Conservation (phyloP, 108 stramenopile species). For the Discostella stelligeroides region DNA sequence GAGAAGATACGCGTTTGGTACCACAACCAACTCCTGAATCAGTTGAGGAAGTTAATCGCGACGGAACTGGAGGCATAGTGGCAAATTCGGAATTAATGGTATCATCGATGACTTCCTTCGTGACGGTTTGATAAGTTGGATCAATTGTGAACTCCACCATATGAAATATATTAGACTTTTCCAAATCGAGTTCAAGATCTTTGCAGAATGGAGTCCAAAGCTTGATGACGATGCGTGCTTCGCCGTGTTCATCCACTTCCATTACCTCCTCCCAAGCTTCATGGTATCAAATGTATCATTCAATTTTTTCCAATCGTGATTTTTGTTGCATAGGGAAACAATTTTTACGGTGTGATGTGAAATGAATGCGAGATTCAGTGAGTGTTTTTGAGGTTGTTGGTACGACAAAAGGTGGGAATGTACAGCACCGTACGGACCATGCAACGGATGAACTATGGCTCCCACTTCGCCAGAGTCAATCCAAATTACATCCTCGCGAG, state of each 20-base stretch:
- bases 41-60: background rate
- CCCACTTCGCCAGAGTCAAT: conserved; percentile 46
- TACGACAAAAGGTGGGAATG: too few relatives aligned
- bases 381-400: too few relatives aligned
- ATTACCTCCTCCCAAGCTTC: conserved; percentile 50
- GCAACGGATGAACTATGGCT: conserved; percentile 49
- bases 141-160: conserved; percentile 51
- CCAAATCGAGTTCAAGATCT: conserved; percentile 38
- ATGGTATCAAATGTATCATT: too few relatives aligned
- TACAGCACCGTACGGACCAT: background rate
- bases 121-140: background rate
- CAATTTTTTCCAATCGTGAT: too few relatives aligned
- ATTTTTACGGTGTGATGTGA: too few relatives aligned
- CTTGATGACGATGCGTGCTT: conserved; percentile 33
- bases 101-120: conserved; percentile 33
- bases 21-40: too few relatives aligned
- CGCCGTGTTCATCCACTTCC: conserved; percentile 22
- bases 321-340: too few relatives aligned
- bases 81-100: conserved; percentile 45
- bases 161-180: conserved; percentile 42
- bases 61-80: conserved; percentile 32
- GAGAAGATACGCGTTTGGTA: background rate
- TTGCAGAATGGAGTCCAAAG: conserved; percentile 46
- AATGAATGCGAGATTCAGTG: too few relatives aligned
- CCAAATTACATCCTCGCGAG: conserved; percentile 44